phyloP scores from a whole-genome alignment of 208 protist genomes.

The Balamuthia mandrillaris region DNA sequence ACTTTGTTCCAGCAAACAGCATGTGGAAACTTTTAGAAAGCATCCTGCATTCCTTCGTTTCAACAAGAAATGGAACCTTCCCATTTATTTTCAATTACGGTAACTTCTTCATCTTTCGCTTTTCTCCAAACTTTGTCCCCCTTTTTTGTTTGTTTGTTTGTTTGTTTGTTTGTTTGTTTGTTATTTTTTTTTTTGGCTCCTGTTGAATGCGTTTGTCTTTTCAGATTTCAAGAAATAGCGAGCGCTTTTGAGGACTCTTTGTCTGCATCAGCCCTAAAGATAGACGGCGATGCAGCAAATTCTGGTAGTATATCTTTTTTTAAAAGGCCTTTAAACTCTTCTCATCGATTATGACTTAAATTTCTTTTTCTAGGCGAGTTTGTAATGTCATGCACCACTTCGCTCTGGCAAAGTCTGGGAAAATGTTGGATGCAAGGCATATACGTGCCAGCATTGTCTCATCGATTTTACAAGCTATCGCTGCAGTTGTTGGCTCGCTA shows the following conservation, averaged over 20 bases:
- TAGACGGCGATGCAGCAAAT: no score
- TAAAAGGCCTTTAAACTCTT: neutral
- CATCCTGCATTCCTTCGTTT: neutral
- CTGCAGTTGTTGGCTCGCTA: no score
- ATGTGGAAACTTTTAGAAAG: neutral
- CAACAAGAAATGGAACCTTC: conserved; percentile 33
- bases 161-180: neutral
- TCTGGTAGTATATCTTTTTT: no score
- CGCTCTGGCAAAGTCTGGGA: neutral
- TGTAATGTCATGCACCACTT: neutral
- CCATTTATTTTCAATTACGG: conserved; percentile 26
- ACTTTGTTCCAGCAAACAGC: neutral
- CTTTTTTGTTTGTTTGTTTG: neutral
- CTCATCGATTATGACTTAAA: neutral
- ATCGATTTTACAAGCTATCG: conserved; percentile 32
- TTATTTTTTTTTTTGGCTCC: no score
- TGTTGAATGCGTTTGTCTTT: neutral
- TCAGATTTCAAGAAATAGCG: conserved; percentile 25
- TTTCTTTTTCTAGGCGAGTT: neutral
- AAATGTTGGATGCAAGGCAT: conserved; percentile 16
- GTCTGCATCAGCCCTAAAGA: no score
- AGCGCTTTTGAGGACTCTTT: neutral
- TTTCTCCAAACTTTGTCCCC: neutral
- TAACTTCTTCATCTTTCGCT: no score
- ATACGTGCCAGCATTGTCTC: neutral